phyloP scores from a whole-genome alignment of 805 yeast genomes.

The Diddensiella transvaalensis region DNA sequence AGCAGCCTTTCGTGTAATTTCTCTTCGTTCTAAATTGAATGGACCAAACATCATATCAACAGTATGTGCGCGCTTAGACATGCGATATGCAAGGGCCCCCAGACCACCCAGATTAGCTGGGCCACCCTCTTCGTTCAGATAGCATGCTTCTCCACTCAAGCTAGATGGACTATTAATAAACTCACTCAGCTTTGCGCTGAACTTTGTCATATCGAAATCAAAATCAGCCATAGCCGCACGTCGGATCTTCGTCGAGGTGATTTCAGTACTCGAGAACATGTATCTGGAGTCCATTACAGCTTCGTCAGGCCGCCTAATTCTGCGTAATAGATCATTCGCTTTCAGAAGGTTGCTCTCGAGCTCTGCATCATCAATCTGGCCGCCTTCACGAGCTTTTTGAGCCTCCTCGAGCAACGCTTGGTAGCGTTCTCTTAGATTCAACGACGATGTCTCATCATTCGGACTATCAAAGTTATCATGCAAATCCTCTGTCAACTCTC shows the following conservation, averaged over 20 bases:
- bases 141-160: neutral
- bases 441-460: neutral
- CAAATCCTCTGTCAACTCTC: too few species aligned
- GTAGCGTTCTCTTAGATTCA: neutral
- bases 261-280: slow-evolving; percentile 10
- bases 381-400: slow-evolving; percentile 3
- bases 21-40: slow-evolving; percentile 39
- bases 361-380: neutral
- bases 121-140: neutral
- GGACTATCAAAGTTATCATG: neutral
- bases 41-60: slow-evolving; percentile 71
- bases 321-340: slow-evolving; percentile 3
- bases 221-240: neutral
- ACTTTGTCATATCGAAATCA: neutral
- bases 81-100: slow-evolving; percentile 6
- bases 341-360: neutral
- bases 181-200: neutral
- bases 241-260: slow-evolving; percentile 1
- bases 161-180: neutral
- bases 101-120: slow-evolving; percentile 5
- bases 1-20: slow-evolving; percentile 3
- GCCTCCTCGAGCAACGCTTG: neutral
- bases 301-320: neutral
- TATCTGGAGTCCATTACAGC: slow-evolving; percentile 6
- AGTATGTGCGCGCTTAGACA: slow-evolving; percentile 45